Conservation (phyloP, 495 filamentous ascomycete genomes). For the Penicillium nucicola region DNA sequence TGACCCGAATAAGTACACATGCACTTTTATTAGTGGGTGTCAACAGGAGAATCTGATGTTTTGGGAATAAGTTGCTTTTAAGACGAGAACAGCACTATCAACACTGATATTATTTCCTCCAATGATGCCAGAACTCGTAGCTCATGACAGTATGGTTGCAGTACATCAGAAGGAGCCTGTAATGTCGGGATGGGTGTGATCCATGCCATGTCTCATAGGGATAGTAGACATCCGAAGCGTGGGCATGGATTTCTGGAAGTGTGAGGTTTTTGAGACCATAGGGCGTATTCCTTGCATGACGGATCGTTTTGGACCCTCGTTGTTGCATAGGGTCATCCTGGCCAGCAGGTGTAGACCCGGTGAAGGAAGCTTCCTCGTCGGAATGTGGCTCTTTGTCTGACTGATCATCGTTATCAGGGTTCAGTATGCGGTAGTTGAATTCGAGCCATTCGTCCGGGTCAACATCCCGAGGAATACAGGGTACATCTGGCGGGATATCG, state of each 20-base stretch:
- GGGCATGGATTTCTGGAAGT: conserved; percentile 39
- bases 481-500: conserved; percentile 39
- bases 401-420: conserved; percentile 14
- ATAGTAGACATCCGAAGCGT: conserved; percentile 32
- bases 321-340: neutral
- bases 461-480: conserved; percentile 28
- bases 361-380: neutral
- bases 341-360: neutral
- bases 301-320: neutral
- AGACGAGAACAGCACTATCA: neutral
- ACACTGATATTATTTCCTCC: conserved; percentile 14
- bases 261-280: conserved; percentile 9
- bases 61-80: neutral
- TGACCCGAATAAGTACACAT: neutral
- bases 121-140: conserved; percentile 68
- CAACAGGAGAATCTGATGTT: neutral
- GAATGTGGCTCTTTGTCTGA: neutral
- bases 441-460: conserved; percentile 23
- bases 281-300: neutral
- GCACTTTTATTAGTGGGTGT: neutral
- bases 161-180: conserved; percentile 74
- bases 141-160: conserved; percentile 72
- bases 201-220: conserved; percentile 41
- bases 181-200: conserved; percentile 46
- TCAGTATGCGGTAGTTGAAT: conserved; percentile 34